These are phyloP conservation scores for Picochlorum sp. DNA, from an alignment of 139 green algal species.

Conservation along the genomic window DNA sequence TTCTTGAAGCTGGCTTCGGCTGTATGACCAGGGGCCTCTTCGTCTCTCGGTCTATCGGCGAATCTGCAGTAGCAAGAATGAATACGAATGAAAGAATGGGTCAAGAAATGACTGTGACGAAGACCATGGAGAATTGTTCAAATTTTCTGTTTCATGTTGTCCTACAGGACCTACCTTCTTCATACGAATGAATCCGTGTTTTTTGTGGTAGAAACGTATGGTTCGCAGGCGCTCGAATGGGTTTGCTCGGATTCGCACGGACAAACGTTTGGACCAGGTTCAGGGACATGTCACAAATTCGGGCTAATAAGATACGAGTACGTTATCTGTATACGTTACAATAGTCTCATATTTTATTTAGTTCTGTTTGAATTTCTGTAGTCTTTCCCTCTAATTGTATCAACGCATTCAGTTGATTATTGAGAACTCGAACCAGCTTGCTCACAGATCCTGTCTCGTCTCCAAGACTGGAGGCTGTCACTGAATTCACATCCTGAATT, in stretches of 20 bases:
- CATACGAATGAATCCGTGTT: too few relatives aligned
- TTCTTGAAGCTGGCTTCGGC: constrained; percentile 2
- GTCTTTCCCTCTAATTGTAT: constrained; percentile 18
- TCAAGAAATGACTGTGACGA: too few relatives aligned
- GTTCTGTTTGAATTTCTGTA: constrained; percentile 13
- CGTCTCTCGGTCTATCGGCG: neutral
- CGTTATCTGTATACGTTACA: neutral
- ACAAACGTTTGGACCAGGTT: neutral
- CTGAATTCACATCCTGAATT: constrained; percentile 26
- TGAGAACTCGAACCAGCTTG: constrained; percentile 75
- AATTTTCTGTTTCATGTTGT: too few relatives aligned
- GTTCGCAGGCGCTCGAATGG: too few relatives aligned
- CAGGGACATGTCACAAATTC: constrained; percentile 11
- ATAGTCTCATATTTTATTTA: neutral
- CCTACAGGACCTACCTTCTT: too few relatives aligned
- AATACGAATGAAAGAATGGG: too few relatives aligned
- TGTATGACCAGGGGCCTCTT: constrained; percentile 12
- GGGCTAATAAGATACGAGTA: neutral
- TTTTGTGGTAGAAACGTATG: too few relatives aligned
- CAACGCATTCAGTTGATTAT: constrained; percentile 84
- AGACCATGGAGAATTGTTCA: too few relatives aligned
- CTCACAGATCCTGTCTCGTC: constrained; percentile 55
- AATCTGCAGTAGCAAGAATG: too few relatives aligned
- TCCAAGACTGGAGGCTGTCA: constrained; percentile 35
- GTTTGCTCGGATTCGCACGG: too few relatives aligned